These are phyloP conservation scores for Kalmanozyma brasiliensis DNA, from an alignment of 1,284 basidiomycete genomes.

Conservation along the genomic window DNA sequence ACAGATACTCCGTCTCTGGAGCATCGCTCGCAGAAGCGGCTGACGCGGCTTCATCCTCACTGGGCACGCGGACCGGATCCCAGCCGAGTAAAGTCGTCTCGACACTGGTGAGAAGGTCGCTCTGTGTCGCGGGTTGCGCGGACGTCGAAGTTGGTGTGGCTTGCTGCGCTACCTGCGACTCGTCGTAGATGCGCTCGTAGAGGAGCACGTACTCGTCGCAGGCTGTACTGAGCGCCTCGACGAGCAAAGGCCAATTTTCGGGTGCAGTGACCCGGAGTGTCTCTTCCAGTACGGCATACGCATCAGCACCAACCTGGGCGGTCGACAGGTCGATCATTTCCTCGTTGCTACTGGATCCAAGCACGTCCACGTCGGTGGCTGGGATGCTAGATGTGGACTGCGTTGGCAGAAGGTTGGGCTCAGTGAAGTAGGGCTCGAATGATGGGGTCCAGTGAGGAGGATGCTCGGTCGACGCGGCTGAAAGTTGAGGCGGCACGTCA, in stretches of 20 bases:
- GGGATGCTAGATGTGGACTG: neutral
- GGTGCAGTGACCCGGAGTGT: conserved; percentile 38
- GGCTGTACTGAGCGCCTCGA: conserved; percentile 28
- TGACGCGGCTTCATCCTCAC: neutral
- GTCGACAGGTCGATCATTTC: conserved; percentile 1
- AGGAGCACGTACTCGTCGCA: conserved; percentile 37
- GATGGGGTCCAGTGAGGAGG: conserved; percentile 3
- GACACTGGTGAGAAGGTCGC: conserved; percentile 23
- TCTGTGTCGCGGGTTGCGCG: neutral
- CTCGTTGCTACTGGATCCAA: neutral
- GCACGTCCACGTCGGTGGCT: neutral
- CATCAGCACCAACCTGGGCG: conserved; percentile 9
- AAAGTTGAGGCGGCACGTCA: conserved; percentile 7
- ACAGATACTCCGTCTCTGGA: conserved; percentile 15
- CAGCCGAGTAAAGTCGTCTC: conserved; percentile 38
- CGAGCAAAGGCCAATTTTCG: conserved; percentile 38
- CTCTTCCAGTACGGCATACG: conserved; percentile 25
- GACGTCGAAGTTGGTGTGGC: neutral
- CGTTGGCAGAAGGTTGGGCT: neutral
- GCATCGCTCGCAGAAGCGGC: neutral
- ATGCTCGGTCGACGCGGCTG: conserved; percentile 8
- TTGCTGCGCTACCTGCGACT: conserved; percentile 19
- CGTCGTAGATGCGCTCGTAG: conserved; percentile 36
- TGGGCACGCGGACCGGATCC: conserved; percentile 18
- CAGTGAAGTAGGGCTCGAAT: conserved; percentile 36